Conservation (phyloP, 2,329 filamentous ascomycete species). For the Talaromyces funiculosus region DNA sequence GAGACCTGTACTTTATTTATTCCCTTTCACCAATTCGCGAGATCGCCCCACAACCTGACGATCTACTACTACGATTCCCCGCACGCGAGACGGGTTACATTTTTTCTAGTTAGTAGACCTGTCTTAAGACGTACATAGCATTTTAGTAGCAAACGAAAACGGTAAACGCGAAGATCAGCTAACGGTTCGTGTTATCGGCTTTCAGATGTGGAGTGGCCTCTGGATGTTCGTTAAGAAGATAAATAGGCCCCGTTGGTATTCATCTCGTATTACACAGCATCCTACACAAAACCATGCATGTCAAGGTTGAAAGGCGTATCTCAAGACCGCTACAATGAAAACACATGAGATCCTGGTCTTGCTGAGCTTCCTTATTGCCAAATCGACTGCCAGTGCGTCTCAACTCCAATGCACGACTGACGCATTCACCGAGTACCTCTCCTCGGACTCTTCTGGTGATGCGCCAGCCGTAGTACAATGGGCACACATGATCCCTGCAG, state of each 20-base stretch:
- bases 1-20: too few relatives aligned
- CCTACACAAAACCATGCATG: neutral
- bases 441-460: neutral
- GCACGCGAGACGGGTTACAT: neutral
- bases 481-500: neutral
- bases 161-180: neutral
- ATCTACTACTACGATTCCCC: neutral
- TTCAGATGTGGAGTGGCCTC: neutral
- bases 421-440: neutral
- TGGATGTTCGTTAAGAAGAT: neutral
- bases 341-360: neutral
- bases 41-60: neutral
- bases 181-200: neutral
- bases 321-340: neutral
- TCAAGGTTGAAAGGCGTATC: neutral
- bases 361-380: neutral
- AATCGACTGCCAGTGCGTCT: neutral
- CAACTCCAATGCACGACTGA: neutral
- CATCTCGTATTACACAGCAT: neutral
- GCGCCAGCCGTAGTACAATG: neutral
- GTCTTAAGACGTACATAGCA: neutral
- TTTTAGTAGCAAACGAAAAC: neutral
- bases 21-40: too few relatives aligned
- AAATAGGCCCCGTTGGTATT: neutral
- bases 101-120: neutral